Evolutionary conservation across 2,329 filamentous ascomycete genomes (phyloP).

Genomic region (Epichloe festucae): DNA sequence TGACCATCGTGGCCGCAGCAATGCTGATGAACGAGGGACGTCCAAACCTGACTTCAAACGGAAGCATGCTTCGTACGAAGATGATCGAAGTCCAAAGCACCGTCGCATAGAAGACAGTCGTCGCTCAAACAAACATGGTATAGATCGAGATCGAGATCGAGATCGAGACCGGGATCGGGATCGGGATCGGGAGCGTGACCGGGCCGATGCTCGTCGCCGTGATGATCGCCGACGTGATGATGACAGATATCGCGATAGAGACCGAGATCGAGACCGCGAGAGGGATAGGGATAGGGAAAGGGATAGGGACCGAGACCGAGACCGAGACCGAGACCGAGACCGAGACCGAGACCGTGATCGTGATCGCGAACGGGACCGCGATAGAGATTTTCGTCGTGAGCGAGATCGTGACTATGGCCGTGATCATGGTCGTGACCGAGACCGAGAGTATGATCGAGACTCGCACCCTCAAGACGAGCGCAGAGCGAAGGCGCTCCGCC

Average conservation of each 20-base stretch:
- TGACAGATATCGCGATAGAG: constrained; percentile 11
- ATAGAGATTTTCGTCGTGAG: constrained; percentile 12
- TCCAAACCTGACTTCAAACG: constrained; percentile 45
- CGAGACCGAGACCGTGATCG: constrained; percentile 5
- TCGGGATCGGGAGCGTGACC: neutral
- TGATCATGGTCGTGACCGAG: constrained; percentile 12
- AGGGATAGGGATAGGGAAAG: neutral
- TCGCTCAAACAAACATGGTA: constrained; percentile 23
- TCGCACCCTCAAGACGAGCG: constrained; percentile 26
- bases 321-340: constrained; percentile 5
- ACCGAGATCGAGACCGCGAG: constrained; percentile 10
- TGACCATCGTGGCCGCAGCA: constrained; percentile 37
- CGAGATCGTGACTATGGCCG: constrained; percentile 13
- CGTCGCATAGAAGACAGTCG: constrained; percentile 28
- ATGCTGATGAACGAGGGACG: constrained; percentile 36
- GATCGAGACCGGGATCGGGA: constrained; percentile 15
- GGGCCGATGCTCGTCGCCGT: constrained; percentile 6
- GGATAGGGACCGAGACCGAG: constrained; percentile 5
- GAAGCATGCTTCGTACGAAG: constrained; percentile 42
- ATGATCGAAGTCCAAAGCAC: constrained; percentile 29
- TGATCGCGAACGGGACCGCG: constrained; percentile 12
- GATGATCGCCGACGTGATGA: constrained; percentile 11
- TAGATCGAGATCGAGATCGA: constrained; percentile 25
- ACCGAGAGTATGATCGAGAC: constrained; percentile 13
- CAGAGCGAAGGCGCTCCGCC: constrained; percentile 26